Conservation (phyloP, 768 basidiomycete genomes). For the Aureoboletus auriporus region DNA sequence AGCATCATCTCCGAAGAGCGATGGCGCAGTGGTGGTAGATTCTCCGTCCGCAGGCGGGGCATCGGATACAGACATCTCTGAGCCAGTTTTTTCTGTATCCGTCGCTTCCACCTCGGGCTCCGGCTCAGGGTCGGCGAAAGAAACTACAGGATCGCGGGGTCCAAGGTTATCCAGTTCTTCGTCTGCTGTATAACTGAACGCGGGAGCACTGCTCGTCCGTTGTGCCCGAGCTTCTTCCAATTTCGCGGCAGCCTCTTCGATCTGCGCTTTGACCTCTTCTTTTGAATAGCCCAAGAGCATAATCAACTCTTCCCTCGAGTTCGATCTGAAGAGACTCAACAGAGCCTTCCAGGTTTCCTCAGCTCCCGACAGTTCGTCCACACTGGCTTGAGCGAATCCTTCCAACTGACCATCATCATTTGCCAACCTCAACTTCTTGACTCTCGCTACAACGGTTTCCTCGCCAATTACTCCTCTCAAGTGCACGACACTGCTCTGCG, state of each 20-base stretch:
- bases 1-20: conserved; percentile 80
- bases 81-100: conserved; percentile 39
- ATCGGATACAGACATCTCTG: conserved; percentile 72
- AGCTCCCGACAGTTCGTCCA: conserved; percentile 25
- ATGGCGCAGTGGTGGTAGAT: conserved; percentile 82
- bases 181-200: conserved; percentile 30
- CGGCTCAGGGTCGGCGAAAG: conserved; percentile 68
- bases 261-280: conserved; percentile 71
- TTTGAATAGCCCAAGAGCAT: conserved; percentile 91
- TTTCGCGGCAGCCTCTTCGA: conserved; percentile 77
- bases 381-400: conserved; percentile 63
- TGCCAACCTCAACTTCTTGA: conserved; percentile 59
- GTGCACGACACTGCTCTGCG: conserved; percentile 80
- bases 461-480: conserved; percentile 78
- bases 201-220: conserved; percentile 24
- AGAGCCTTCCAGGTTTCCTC: conserved; percentile 82
- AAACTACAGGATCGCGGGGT: conserved; percentile 72
- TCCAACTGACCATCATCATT: conserved; percentile 55
- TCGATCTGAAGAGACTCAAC: conserved; percentile 81
- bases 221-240: conserved; percentile 46
- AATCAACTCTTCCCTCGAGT: conserved; percentile 88
- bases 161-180: conserved; percentile 44
- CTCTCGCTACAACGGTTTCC: conserved; percentile 67
- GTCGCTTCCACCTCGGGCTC: conserved; percentile 26
- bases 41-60: conserved; percentile 65